Conservation (phyloP, 768 basidiomycete species). For the Podaxis sp. region DNA sequence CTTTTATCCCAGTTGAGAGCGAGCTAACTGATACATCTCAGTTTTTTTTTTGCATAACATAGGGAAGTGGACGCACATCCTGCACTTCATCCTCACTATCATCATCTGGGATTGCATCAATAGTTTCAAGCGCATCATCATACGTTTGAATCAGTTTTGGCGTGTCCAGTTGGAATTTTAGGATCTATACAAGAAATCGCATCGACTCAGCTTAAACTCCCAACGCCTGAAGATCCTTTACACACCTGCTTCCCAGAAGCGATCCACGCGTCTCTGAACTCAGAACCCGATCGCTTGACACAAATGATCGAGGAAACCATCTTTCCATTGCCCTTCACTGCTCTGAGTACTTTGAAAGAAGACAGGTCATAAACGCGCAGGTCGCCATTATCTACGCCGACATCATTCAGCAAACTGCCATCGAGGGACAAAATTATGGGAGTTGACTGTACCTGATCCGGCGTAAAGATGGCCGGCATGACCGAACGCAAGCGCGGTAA, state of each 20-base stretch:
- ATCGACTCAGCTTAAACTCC: neutral
- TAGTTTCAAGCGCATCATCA: conserved; percentile 44
- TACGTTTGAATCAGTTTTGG: conserved; percentile 53
- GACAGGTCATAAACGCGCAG: conserved; percentile 65
- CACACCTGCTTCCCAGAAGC: conserved; percentile 62
- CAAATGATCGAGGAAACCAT: conserved; percentile 68
- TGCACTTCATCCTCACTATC: conserved; percentile 71
- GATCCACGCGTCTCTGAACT: conserved; percentile 58
- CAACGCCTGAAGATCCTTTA: neutral
- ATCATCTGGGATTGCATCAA: conserved; percentile 46
- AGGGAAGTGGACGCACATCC: conserved; percentile 10
- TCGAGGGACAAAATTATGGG: conserved; percentile 11
- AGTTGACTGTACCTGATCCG: conserved; percentile 53
- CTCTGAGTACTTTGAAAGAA: conserved; percentile 60
- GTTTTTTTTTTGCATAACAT: conserved; percentile 3
- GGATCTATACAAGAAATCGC: conserved; percentile 28
- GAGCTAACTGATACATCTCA: conserved; percentile 56
- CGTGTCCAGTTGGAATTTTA: conserved; percentile 44
- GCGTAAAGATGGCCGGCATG: conserved; percentile 50
- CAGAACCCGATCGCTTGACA: conserved; percentile 37
- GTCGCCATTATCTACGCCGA: conserved; percentile 61
- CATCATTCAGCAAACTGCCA: neutral
- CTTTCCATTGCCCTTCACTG: conserved; percentile 51
- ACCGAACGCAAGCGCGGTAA: conserved; percentile 54
- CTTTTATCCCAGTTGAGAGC: conserved; percentile 53